Conservation (phyloP, 202 grass and related monocot species). For the Digitaria exilis region DNA sequence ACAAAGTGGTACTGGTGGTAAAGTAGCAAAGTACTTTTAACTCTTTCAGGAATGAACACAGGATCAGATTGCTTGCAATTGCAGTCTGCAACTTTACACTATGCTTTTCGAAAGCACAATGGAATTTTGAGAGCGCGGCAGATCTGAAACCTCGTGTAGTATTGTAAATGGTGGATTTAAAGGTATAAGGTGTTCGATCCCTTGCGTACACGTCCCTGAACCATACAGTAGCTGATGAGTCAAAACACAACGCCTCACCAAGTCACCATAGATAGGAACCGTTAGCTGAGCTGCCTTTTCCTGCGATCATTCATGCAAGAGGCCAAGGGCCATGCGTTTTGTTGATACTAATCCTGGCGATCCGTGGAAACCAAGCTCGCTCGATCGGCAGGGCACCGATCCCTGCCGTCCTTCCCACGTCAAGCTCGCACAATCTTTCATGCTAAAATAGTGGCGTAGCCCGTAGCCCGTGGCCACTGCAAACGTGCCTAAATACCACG, state of each 20-base stretch:
- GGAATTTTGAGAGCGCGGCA: constrained; percentile 38
- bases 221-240: not conserved
- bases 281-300: not conserved
- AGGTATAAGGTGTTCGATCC: constrained; percentile 15
- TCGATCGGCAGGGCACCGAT: constrained; percentile 28
- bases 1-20: not conserved
- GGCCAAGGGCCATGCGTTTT: not conserved
- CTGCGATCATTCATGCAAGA: not conserved
- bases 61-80: constrained; percentile 27
- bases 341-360: not conserved
- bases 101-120: constrained; percentile 32
- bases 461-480: not conserved
- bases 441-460: constrained; percentile 20
- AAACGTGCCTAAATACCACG: constrained; percentile 29
- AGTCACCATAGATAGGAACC: no score
- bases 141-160: constrained; percentile 15
- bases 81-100: constrained; percentile 24
- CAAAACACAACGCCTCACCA: not conserved
- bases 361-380: constrained; percentile 14
- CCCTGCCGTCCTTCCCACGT: constrained; percentile 62
- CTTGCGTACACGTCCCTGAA: constrained; percentile 27
- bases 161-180: not conserved
- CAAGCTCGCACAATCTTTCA: constrained; percentile 44
- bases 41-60: not conserved
- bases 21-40: not conserved